Evolutionary conservation across 2,329 filamentous ascomycete genomes (phyloP), one percentile per base, ranked within the genome.

Genomic region (Drechmeria coniospora): DNA sequence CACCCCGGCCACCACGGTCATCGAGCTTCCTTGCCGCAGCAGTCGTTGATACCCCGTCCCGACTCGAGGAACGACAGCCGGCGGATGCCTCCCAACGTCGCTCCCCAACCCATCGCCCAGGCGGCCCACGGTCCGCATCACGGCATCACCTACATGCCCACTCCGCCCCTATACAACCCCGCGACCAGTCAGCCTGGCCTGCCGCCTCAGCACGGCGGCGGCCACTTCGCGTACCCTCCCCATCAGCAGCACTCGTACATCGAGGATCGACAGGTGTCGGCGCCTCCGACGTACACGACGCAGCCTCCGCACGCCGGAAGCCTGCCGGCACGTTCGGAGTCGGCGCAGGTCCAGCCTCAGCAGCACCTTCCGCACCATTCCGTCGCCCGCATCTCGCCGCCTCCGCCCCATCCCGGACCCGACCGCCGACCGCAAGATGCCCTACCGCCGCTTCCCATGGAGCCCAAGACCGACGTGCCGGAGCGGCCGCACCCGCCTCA

Each of bases 131-230:
- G 66, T 19, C 62, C 63, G 16, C 51, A 54, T 34, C 45, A 45
- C 44, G 80, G 71, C 30, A 92, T 80, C 51, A 69, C 79, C 4
- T 94, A 84, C 47, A 82, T 92, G 63, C 74, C 80, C 3, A 84
- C 90, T 36, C 80, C 80, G 21, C 72, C 79, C 19, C 82, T 92
- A 40, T 93, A 92, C 54, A 82, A 83, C 43, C 73, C 57, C 31
- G 43, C 57, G 19, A 53, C 50, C 23, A 56, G 61, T 42, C 57
- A 50, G 25, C 46, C 46, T 20, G 46, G 43, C 33, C 47, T 51
- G 34, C 33, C 46, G 32, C 42, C 52, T 16, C 59, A 62, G 33
- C 51, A 42, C 34, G 51, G 50, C 34, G 51, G 50, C n/a, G 44
- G 50, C 9, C 56, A 52, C 27, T 58, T 50, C 26, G 37, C 51